Evolutionary conservation across 1,139 yeast species (phyloP).

Genomic region (Maudiozyma humilis): DNA sequence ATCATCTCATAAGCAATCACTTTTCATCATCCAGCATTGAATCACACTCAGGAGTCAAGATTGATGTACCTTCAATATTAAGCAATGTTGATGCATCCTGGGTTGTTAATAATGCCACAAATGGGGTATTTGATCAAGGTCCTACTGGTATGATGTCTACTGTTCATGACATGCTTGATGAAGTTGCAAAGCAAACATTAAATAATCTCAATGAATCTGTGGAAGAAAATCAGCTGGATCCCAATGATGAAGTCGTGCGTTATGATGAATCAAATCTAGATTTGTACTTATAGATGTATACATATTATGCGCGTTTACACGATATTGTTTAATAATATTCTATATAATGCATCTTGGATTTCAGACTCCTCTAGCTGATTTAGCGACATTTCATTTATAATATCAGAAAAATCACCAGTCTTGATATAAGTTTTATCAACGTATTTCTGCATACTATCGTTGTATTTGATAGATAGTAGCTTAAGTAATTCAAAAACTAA

Average conservation of each 20-base stretch:
- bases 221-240: slow-evolving; percentile 5
- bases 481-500: slow-evolving; percentile 35
- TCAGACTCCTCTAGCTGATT: slow-evolving; percentile 29
- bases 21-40: slow-evolving; percentile 32
- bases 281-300: slow-evolving; percentile 1
- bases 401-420: slow-evolving; percentile 24
- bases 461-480: slow-evolving; percentile 34
- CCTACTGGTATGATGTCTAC: slow-evolving; percentile 64
- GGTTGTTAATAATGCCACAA: slow-evolving; percentile 42
- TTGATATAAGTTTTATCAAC: slow-evolving; percentile 28
- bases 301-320: slow-evolving; percentile 6
- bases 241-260: slow-evolving; percentile 17
- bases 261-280: slow-evolving; percentile 16
- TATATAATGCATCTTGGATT: slow-evolving; percentile 32
- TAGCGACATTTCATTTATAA: slow-evolving; percentile 23
- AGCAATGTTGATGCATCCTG: slow-evolving; percentile 34
- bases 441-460: slow-evolving; percentile 33
- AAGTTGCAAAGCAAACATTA: slow-evolving; percentile 20
- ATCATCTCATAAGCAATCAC: slow-evolving; percentile 65
- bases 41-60: not conserved
- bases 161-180: slow-evolving; percentile 42
- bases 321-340: slow-evolving; percentile 25
- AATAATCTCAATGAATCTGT: slow-evolving; percentile 2
- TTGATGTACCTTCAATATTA: not conserved
- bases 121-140: slow-evolving; percentile 56